Percentiles rank a stretch among this genome's conserved stretches.
phyloP scores from a whole-genome alignment of 176 grass and related monocot genomes.

The Carex pumila region DNA sequence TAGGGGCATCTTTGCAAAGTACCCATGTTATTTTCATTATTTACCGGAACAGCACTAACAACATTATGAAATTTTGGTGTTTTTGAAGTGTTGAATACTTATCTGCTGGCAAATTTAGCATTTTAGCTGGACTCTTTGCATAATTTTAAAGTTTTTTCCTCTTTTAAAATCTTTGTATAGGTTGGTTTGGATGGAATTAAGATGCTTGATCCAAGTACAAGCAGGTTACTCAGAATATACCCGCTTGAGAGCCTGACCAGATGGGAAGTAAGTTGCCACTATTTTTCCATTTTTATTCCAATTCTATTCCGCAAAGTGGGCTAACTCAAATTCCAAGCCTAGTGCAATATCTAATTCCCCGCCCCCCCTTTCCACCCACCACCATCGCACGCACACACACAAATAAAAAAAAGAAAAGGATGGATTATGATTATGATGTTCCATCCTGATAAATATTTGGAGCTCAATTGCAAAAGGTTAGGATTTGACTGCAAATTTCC shows the following conservation, averaged over 20 bases:
- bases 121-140: neutral
- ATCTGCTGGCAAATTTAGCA: neutral
- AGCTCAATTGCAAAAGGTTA: neutral
- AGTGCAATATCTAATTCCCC: neutral
- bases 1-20: neutral
- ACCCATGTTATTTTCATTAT: neutral
- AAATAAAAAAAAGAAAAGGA: neutral
- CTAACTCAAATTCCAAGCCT: neutral
- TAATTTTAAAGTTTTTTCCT: neutral
- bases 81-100: neutral
- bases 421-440: neutral
- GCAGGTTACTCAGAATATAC: slow-evolving; percentile 81
- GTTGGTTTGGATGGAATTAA: slow-evolving; percentile 98
- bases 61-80: neutral
- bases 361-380: neutral
- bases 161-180: slow-evolving; percentile 24
- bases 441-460: neutral
- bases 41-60: neutral
- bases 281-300: neutral
- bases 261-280: slow-evolving; percentile 73
- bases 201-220: slow-evolving; percentile 95
- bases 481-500: neutral
- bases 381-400: too few relatives aligned
- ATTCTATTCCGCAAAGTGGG: neutral
- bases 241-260: slow-evolving; percentile 81